Base-by-base conservation (phyloP, 2,329 filamentous ascomycete genomes). In the Ascochyta rabiei region DNA sequence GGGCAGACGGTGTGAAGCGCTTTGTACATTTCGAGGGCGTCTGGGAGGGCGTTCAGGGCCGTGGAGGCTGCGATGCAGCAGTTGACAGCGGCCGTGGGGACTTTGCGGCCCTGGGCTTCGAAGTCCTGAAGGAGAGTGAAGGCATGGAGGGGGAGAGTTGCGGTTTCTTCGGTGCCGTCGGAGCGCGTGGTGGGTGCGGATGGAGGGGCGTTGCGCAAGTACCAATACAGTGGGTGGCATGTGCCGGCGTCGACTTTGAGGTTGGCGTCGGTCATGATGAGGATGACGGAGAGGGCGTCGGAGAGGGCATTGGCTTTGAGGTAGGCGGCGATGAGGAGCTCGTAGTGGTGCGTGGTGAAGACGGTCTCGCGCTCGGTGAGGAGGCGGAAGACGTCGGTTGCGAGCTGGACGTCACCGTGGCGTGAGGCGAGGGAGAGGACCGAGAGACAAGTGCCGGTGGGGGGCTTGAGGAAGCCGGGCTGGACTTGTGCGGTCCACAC, bases 311-410 rank as follows among this genome's bases (percentile, higher is more conserved):
- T 79, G 3, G 79, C 77, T 15, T 74, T 73, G 10, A 86, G 79
- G 68, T 96, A 91, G 4, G 89, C 83, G 53, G 90, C 86, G 6
- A 93, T 79, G 24, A 97, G 81, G 24, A 88, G 82, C 72, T 96
- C 91, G 74, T 95, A 96, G 70, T 97, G 91, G 58, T 89, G 81
- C 6, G 82, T 75, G 8, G 81, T 79, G 33, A 92, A 79, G 35
- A 82, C 80, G 1, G 83, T 81, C 13, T 81, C 81, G 21, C 86
- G 82, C 8, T 82, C 78, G 4, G 82, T 81, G 16, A 93, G 80
- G 47, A 87, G 76, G 21, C 86, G 82, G 57, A 96, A 85, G 26
- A 89, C 89, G 26, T 88, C 84, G 6, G 86, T 87, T 1, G 89
- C 90, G 9, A 97, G 80, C 0, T 79, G 74, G 1, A 85, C 77